Percentiles rank a stretch among this genome's conserved stretches.
phyloP scores from a whole-genome alignment of 2,329 filamentous ascomycete species.

The Aspergillus brunneoviolaceus region DNA sequence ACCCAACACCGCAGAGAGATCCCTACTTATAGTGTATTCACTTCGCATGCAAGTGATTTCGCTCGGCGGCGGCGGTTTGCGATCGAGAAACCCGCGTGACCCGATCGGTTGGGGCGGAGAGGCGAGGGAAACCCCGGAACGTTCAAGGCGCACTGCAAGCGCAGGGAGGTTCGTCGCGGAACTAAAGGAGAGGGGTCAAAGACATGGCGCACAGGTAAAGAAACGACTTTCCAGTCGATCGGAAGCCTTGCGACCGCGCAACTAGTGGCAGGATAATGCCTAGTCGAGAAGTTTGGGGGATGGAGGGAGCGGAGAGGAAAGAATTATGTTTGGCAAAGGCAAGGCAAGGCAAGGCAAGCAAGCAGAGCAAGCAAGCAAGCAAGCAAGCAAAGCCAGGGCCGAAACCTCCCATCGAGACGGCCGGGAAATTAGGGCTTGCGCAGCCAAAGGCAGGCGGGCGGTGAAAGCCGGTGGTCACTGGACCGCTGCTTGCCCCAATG shows the following conservation, averaged over 20 bases:
- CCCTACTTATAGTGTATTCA: neutral
- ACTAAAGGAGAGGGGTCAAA: constrained; percentile 10
- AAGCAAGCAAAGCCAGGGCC: constrained; percentile 4
- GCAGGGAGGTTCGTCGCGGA: constrained; percentile 15
- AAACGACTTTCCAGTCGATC: constrained; percentile 13
- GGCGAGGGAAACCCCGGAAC: constrained; percentile 18
- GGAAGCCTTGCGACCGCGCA: constrained; percentile 4
- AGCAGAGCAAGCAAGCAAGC: neutral
- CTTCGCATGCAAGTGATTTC: neutral
- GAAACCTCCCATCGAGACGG: constrained; percentile 17
- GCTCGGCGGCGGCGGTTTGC: neutral
- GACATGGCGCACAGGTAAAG: constrained; percentile 13
- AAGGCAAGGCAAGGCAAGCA: neutral
- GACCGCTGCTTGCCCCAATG: constrained; percentile 29
- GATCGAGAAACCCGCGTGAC: constrained; percentile 12
- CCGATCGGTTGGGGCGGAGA: constrained; percentile 19
- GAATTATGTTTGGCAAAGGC: constrained; percentile 15
- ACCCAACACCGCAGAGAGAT: neutral
- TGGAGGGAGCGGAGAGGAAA: constrained; percentile 5
- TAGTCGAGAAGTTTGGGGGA: constrained; percentile 1
- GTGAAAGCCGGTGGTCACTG: constrained; percentile 23
- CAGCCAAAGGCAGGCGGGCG: constrained; percentile 16
- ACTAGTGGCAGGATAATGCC: neutral
- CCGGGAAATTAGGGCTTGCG: constrained; percentile 42
- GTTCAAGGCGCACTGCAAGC: constrained; percentile 18